These are phyloP conservation scores for Breviolum minutum DNA, from an alignment of 73 alveolate species.

Conservation along the genomic window DNA sequence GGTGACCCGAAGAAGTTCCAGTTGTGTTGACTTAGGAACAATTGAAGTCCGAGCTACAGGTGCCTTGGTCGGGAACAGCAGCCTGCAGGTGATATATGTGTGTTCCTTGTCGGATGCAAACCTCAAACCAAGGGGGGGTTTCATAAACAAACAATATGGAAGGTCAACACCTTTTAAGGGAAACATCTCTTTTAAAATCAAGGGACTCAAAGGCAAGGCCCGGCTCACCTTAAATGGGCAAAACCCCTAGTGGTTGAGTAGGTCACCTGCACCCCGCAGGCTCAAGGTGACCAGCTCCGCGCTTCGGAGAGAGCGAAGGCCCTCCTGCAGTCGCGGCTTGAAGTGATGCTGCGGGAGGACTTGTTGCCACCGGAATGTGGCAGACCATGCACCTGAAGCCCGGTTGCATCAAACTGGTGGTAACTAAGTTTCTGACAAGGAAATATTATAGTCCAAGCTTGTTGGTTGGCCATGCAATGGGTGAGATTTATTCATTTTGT, in stretches of 20 bases:
- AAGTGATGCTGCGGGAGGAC: constrained; percentile 68
- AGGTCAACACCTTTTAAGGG: too few species aligned
- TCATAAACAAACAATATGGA: too few species aligned
- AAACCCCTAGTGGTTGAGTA: not conserved
- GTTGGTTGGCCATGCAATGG: not conserved
- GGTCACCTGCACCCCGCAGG: not conserved
- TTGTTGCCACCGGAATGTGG: constrained; percentile 50
- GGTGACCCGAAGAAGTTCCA: not conserved
- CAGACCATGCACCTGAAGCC: constrained; percentile 30
- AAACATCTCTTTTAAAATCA: too few species aligned
- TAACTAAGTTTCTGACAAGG: too few species aligned
- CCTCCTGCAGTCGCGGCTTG: constrained; percentile 72
- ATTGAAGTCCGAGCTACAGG: constrained; percentile 48
- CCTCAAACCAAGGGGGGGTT: too few species aligned
- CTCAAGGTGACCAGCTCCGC: constrained; percentile 66
- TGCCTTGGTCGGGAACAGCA: not conserved
- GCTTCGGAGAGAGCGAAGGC: constrained; percentile 85
- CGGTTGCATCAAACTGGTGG: not conserved
- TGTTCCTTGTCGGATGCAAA: too few species aligned
- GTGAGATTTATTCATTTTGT: too few species aligned
- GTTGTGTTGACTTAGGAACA: not conserved
- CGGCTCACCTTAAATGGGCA: too few species aligned
- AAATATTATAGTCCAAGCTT: not conserved
- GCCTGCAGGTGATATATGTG: too few species aligned
- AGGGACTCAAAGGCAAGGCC: too few species aligned